Percentiles rank a stretch among this genome's conserved stretches.
phyloP scores from a whole-genome alignment of 2,329 filamentous ascomycete genomes.

The Alternaria metachromatica region DNA sequence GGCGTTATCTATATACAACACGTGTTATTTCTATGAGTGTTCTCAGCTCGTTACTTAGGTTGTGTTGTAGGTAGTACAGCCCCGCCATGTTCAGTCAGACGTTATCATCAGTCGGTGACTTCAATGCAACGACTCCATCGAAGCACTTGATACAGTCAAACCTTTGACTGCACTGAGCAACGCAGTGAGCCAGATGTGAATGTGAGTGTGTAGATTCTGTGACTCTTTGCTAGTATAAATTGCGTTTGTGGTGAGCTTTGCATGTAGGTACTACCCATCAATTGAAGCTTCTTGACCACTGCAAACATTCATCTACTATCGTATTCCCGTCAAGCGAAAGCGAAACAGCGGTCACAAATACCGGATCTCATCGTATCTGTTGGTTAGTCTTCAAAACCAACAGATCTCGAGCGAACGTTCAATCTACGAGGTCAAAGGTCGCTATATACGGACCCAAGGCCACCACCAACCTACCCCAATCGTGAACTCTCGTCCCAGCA shows the following conservation, averaged over 20 bases:
- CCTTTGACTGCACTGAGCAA: neutral
- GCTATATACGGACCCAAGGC: too few species aligned
- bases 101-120: neutral
- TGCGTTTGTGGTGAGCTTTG: neutral
- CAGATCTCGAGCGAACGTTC: too few species aligned
- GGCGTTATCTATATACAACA: neutral
- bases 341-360: too few species aligned
- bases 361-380: too few species aligned
- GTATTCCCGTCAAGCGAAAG: too few species aligned
- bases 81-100: neutral
- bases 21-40: neutral
- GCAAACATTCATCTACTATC: too few species aligned
- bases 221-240: neutral
- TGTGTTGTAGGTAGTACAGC: neutral
- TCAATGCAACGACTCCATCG: neutral
- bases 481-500: too few species aligned
- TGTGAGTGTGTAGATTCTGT: neutral
- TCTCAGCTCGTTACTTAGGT: rapidly evolving
- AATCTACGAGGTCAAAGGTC: too few species aligned
- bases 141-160: rapidly evolving
- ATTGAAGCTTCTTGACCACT: too few species aligned
- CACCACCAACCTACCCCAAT: too few species aligned
- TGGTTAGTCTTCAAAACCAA: too few species aligned
- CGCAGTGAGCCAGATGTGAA: neutral
- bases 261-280: too few species aligned